Base-by-base conservation (phyloP, 768 basidiomycete genomes). In the Suillus clintonianus region DNA sequence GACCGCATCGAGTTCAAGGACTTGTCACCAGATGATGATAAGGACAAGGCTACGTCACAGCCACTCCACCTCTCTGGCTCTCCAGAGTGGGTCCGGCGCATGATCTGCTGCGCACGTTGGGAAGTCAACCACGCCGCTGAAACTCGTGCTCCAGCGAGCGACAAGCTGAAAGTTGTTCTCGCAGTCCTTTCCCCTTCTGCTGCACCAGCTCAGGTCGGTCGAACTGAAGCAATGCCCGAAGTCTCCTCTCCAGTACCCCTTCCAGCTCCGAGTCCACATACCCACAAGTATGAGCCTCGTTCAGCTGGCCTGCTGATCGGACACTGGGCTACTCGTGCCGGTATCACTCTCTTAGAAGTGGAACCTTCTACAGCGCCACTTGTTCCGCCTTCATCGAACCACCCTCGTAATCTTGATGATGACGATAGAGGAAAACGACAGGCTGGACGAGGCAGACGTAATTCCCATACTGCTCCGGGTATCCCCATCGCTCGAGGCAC, bases 61-160 rank as follows among this genome's bases (percentile, higher is more conserved):
- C 59, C 74, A 59, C 63, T 65, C 19, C 66, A 72, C 64, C 61
- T 72, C 0, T 74, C 73, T 37, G 72, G 79, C 6, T 88, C 89
- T 10, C 92, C 92, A 14, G 92, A 94, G 71, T 94, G 92, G 92
- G 84, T 94, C 34, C 86, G 92, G 66, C 84, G 92, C 62, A 91
- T 90, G 39, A 88, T 94, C 62, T 94, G 90, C 71, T 93, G 92
- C 71, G 90, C 89, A 3, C 84, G 83, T 19, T 94, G 89, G 89
- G 91, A 92, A 70, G 73, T 83, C 47, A 82, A 89, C 54, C 80
- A 89, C 62, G 83, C 83, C n/a, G 63, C 69, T 19, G 63, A 74
- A 5, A 76, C 79, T 37, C 51, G 69, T 39, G 70, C 75, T 32
- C 69, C 71, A 0, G 50, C 64, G 24, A 22, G 50, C 8, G 34